These are phyloP conservation scores for Pharnaceum exiguum DNA, from an alignment of 148 eudicot genomes.

Conservation along the genomic window DNA sequence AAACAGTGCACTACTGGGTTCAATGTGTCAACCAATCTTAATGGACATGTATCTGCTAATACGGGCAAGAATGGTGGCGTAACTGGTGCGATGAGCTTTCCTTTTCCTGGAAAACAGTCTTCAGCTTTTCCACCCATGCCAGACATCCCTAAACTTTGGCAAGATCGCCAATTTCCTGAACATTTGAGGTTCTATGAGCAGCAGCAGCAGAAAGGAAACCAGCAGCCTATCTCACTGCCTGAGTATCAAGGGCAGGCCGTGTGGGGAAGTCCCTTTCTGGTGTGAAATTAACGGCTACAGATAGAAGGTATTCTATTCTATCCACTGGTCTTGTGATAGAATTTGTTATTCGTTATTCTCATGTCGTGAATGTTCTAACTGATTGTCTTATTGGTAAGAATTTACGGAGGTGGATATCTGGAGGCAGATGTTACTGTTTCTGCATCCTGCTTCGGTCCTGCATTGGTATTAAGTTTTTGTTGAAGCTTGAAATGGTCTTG, in stretches of 20 bases:
- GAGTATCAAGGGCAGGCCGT: conserved; percentile 78
- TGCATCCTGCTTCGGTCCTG: conserved; percentile 52
- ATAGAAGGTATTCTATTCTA: conserved; percentile 5
- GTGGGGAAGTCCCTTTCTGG: conserved; percentile 75
- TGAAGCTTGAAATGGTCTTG: conserved; percentile 68
- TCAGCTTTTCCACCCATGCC: conserved; percentile 37
- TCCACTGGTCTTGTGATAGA: neutral
- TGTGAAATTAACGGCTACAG: conserved; percentile 50
- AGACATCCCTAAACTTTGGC: conserved; percentile 47
- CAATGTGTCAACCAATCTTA: conserved; percentile 33
- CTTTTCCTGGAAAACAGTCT: conserved; percentile 93
- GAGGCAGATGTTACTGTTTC: conserved; percentile 52
- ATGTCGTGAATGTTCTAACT: neutral
- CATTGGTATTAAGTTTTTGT: conserved; percentile 57
- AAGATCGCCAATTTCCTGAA: conserved; percentile 44
- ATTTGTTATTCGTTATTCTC: neutral
- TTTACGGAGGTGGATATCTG: conserved; percentile 37
- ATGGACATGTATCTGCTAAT: conserved; percentile 26
- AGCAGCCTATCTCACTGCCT: conserved; percentile 40
- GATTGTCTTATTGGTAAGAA: conserved; percentile 12
- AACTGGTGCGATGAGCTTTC: conserved; percentile 54
- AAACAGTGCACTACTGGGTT: conserved; percentile 37
- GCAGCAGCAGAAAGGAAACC: conserved; percentile 55
- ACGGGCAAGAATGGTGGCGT: conserved; percentile 41
- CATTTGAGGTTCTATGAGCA: conserved; percentile 36